Conservation (phyloP, 2,329 filamentous ascomycete species). For the Chrysoporthe austroafricana region DNA sequence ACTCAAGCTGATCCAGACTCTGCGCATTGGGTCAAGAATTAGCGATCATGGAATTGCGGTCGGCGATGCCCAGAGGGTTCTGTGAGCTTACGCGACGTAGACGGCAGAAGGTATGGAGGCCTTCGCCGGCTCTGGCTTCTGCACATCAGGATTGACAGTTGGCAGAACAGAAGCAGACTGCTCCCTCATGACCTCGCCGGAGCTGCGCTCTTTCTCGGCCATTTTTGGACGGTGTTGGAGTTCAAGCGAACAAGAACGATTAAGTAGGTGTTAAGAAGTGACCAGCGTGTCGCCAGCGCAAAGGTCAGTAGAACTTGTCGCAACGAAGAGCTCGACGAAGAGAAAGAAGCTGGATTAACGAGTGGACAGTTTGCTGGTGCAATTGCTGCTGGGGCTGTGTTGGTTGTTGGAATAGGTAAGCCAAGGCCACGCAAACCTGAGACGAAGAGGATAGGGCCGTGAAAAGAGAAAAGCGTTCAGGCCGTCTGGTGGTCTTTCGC, state of each 20-base stretch:
- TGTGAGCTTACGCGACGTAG: slow-evolving; percentile 70
- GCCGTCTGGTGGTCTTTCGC: not conserved
- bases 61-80: not conserved
- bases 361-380: slow-evolving; percentile 18
- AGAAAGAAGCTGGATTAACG: slow-evolving; percentile 20
- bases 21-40: slow-evolving; percentile 42
- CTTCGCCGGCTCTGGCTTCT: slow-evolving; percentile 71
- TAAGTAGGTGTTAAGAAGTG: slow-evolving; percentile 10
- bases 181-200: slow-evolving; percentile 73
- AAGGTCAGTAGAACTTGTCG: slow-evolving; percentile 11
- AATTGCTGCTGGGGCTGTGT: not conserved
- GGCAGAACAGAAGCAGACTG: slow-evolving; percentile 66
- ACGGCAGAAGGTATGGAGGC: slow-evolving; percentile 75
- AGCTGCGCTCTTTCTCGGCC: slow-evolving; percentile 82
- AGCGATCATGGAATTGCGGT: not conserved
- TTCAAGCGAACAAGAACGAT: not conserved
- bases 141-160: slow-evolving; percentile 74
- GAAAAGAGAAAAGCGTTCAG: not conserved
- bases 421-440: slow-evolving; percentile 19
- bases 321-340: slow-evolving; percentile 1
- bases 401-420: slow-evolving; percentile 7
- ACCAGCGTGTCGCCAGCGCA: slow-evolving; percentile 14
- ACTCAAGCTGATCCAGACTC: slow-evolving; percentile 89
- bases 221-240: slow-evolving; percentile 47
- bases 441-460: slow-evolving; percentile 9